A percentile compares a stretch with the other conserved stretches of the same genome.
phyloP scores from a whole-genome alignment of 495 filamentous ascomycete genomes.

The Aspergillus avenaceus region DNA sequence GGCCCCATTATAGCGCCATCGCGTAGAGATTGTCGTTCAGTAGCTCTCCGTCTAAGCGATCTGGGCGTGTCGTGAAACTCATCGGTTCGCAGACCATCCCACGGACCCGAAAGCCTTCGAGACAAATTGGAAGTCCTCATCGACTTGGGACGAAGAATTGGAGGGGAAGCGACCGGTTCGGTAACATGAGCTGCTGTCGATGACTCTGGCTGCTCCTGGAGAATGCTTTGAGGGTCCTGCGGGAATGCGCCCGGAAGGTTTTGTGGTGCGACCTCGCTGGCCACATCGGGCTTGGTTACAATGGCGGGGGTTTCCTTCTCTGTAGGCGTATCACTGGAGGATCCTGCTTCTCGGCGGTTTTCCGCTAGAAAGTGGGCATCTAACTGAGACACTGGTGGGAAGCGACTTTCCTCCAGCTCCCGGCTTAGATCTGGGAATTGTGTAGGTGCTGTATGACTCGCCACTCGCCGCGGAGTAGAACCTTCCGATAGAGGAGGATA shows the following conservation, averaged over 20 bases:
- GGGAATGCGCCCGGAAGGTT: constrained; percentile 15
- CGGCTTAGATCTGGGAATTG: constrained; percentile 18
- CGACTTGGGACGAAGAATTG: constrained; percentile 23
- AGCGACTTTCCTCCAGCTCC: constrained; percentile 26
- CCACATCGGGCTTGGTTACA: not conserved
- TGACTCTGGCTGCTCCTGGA: not conserved
- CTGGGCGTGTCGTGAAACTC: not conserved
- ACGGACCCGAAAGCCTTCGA: constrained; percentile 16
- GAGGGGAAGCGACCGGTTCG: not conserved
- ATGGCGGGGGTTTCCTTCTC: no score
- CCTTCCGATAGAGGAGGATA: constrained; percentile 26
- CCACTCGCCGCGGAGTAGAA: not conserved
- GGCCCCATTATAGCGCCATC: constrained; percentile 7
- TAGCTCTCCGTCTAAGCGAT: constrained; percentile 25
- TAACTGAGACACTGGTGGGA: constrained; percentile 43
- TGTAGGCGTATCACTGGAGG: not conserved
- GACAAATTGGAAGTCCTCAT: constrained; percentile 11
- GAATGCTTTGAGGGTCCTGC: constrained; percentile 3
- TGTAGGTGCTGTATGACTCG: constrained; percentile 3
- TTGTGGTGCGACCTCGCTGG: not conserved
- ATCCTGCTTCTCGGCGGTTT: constrained; percentile 7
- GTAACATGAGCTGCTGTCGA: not conserved
- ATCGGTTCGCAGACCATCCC: constrained; percentile 13
- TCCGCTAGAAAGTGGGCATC: constrained; percentile 37
- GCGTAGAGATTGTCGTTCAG: constrained; percentile 23